Evolutionary conservation across 2,329 filamentous ascomycete species (phyloP).

Genomic region (Plectosphaerella sp.): DNA sequence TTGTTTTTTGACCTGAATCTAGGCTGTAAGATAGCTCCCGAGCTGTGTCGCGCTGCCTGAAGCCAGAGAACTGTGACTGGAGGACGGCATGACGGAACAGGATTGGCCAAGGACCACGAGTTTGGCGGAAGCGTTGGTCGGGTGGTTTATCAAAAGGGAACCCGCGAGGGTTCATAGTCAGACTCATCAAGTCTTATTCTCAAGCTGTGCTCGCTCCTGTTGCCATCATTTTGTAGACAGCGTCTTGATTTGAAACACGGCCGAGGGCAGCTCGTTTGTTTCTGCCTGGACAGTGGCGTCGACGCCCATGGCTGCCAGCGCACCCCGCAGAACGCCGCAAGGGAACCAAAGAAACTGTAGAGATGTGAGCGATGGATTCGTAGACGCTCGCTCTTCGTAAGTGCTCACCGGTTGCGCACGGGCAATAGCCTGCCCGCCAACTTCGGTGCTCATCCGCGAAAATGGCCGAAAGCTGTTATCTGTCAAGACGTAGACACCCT

Average conservation of each 20-base stretch:
- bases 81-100: too few species aligned
- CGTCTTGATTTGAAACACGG: constrained; percentile 95
- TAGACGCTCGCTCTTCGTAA: neutral
- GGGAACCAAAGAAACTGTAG: constrained; percentile 88
- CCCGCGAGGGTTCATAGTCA: too few species aligned
- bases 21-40: constrained; percentile 19
- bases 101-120: too few species aligned
- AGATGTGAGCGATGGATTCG: neutral
- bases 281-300: constrained; percentile 89
- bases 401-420: constrained; percentile 71
- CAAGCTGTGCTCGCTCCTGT: neutral
- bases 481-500: constrained; percentile 94
- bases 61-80: too few species aligned
- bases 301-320: constrained; percentile 88
- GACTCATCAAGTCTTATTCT: too few species aligned
- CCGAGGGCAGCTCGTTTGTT: constrained; percentile 77
- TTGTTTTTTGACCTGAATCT: constrained; percentile 15
- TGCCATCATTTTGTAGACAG: constrained; percentile 44
- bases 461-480: constrained; percentile 90
- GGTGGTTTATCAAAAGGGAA: too few species aligned
- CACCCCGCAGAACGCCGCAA: constrained; percentile 85
- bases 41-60: too few species aligned
- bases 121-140: too few species aligned
- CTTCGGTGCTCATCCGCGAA: constrained; percentile 80
- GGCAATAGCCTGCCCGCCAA: constrained; percentile 65